Evolutionary conservation across 129 eudicot species (phyloP), one percentile per base, ranked within the genome.

Genomic region (Silybum marianum): DNA sequence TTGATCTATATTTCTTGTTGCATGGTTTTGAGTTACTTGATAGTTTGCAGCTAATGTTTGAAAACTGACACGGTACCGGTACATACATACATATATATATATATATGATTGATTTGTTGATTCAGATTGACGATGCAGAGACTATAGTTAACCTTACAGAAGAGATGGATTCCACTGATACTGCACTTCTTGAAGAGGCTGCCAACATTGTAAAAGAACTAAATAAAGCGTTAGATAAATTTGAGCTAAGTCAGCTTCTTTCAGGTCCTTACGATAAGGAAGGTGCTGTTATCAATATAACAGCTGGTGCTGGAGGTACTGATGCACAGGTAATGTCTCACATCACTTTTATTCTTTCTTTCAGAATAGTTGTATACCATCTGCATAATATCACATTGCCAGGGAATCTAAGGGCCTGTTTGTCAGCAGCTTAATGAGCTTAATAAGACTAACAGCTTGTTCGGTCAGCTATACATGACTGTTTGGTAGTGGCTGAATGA

Each of bases 251-350:
- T 38, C 97, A 92, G 82, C 93, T 95, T 65, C 95, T 95, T 84
- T 91, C 99, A 21, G 98, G 97, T 36, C 97, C 97, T 11, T 95
- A 95, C 73, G 99, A 95, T 82, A 95, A 92, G 81, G 99, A 95
- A 87, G 97, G 99, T 82, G 99, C 97, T 48, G 91, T 95, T 34
- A 79, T 95, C 78, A 85, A 80, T 74, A 95, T 95, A 74, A 86
- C 99, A 66, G 99, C 99, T 84, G 99, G 99, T 78, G 99, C 99
- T 22, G 99, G 99, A 78, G 99, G 99, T 40, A 95, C 99, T 25
- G 97, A 95, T 91, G 97, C 99, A 69, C 99, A 95, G 97, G 99
- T 95, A 89, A 80, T 65, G 3, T 38, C 22, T 12, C 0, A 28
- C 25, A n/a, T 6, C 65, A 44, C 51, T 44, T 44, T 28, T 28